Evolutionary conservation across 2,329 filamentous ascomycete species (phyloP), one percentile per base, ranked within the genome.

Genomic region (Fusarium beomiforme): DNA sequence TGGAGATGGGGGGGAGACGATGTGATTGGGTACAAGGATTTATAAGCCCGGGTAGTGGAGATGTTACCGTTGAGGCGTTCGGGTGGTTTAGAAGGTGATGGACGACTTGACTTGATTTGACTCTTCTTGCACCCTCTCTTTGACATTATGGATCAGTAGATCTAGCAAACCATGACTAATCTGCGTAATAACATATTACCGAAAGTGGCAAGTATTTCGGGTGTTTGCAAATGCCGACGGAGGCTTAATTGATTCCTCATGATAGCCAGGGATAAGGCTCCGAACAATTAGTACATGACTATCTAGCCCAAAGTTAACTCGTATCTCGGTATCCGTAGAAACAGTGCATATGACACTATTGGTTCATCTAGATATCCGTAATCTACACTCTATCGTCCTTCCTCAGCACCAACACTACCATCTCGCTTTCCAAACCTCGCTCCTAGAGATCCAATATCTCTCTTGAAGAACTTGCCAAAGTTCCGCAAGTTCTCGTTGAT

Each of bases 401-500:
- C 78, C 29, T 79, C 74, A 21, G 72, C 66, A 49, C 71, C 71
- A 26, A 80, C 68, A 55, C 83, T 85, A 3, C 82, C 82, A 60
- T 88, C 86, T 55, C 88, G 81, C 81, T 88, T 90, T 49, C 92
- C 92, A 79, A 95, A 95, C 71, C 92, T 84, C 14, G 88, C 89
- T 4, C 92, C 91, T 70, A 95, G 87, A 5, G 91, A 89, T 33
- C 93, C 92, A 70, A 95, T 91, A 83, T 98, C 95, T 70, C 95
- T 86, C 69, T 92, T 90, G 84, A 98, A 98, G 83, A 98, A 98
- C 82, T 97, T 98, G 26, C 95, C 95, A 82, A 99, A 93, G 79
- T 94, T 97, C 83, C 94, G 95, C 81, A 98, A 80, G 81, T 98
- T 98, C 81, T 97, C 95, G 79, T 98, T 97, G 71, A 98, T 88